Percentiles rank a stretch among this genome's conserved stretches.
Evolutionary conservation across 225 moss, liverwort and hornwort genomes (phyloP).

Genomic region (Pseudisothecium myosuroides): DNA sequence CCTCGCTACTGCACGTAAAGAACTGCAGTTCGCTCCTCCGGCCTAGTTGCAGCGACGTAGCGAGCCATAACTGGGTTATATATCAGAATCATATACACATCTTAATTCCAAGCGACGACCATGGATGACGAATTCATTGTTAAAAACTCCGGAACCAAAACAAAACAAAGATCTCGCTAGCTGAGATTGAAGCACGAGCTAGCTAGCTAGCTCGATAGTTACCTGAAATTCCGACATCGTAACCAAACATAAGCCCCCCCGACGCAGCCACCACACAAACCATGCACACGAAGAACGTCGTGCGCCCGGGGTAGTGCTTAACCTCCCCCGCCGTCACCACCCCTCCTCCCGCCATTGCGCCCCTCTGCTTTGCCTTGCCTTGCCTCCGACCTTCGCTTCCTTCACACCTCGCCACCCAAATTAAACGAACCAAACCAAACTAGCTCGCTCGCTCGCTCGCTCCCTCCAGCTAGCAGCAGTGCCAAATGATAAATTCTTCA

Average conservation of each 20-base stretch:
- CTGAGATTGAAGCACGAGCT: neutral
- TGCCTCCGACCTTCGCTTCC: neutral
- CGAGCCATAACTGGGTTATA: neutral
- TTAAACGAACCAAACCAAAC: neutral
- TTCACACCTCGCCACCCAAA: neutral
- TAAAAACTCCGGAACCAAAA: neutral
- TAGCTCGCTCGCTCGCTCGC: neutral
- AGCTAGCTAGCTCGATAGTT: neutral
- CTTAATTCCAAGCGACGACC: neutral
- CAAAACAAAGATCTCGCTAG: neutral
- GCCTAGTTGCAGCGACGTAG: neutral
- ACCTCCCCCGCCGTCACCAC: constrained; percentile 15
- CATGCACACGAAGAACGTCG: constrained; percentile 34
- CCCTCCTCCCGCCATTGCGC: constrained; percentile 36
- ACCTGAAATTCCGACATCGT: constrained; percentile 60
- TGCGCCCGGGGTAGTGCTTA: constrained; percentile 22
- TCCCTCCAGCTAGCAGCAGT: neutral
- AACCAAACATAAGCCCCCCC: constrained; percentile 50
- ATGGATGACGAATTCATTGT: neutral
- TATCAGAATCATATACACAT: neutral
- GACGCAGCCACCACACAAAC: constrained; percentile 46
- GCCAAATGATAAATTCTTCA: no score
- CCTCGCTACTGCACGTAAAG: neutral
- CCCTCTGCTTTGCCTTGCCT: neutral
- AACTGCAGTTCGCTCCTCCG: neutral